Evolutionary conservation across 495 filamentous ascomycete genomes (phyloP).

Genomic region (Aspergillus incahuasiensis): DNA sequence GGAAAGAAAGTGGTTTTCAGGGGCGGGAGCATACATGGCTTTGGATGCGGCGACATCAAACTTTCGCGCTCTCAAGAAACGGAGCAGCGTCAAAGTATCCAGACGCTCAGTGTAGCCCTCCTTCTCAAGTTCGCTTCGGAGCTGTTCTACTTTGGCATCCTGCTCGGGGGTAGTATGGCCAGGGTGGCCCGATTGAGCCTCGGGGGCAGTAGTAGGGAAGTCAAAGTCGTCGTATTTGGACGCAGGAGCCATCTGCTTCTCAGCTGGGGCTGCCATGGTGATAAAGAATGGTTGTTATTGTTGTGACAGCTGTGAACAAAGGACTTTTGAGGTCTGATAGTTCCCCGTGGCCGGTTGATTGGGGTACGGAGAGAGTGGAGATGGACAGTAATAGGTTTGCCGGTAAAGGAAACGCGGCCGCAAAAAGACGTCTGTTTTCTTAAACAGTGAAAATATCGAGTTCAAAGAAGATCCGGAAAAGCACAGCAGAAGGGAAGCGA

Average conservation of each 20-base stretch:
- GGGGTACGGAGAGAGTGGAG: conserved; percentile 5
- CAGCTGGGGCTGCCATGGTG: conserved; percentile 39
- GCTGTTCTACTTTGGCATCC: conserved; percentile 82
- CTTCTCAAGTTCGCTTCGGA: conserved; percentile 78
- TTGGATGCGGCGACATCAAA: conserved; percentile 82
- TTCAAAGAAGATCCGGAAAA: background rate
- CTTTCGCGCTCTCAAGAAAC: conserved; percentile 90
- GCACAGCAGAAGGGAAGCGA: conserved; percentile 4
- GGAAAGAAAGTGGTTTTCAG: background rate
- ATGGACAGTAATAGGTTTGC: background rate
- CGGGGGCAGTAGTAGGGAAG: conserved; percentile 74
- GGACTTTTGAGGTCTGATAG: background rate
- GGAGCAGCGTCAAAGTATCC: conserved; percentile 85
- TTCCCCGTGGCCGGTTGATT: conserved; percentile 1
- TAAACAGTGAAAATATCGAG: background rate
- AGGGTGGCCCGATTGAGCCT: conserved; percentile 69
- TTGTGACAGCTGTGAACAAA: conserved; percentile 8
- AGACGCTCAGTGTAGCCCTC: conserved; percentile 78
- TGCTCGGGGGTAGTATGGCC: conserved; percentile 84
- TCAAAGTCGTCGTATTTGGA: conserved; percentile 98
- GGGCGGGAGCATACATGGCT: conserved; percentile 63
- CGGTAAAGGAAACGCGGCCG: background rate
- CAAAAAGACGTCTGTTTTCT: conserved; percentile 5
- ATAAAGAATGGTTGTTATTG: conserved; percentile 4
- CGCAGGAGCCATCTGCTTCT: conserved; percentile 49